Percentiles rank a stretch among this genome's conserved stretches.
Conservation (phyloP, 2,329 filamentous ascomycete species). For the Stenocarpella maydis region DNA sequence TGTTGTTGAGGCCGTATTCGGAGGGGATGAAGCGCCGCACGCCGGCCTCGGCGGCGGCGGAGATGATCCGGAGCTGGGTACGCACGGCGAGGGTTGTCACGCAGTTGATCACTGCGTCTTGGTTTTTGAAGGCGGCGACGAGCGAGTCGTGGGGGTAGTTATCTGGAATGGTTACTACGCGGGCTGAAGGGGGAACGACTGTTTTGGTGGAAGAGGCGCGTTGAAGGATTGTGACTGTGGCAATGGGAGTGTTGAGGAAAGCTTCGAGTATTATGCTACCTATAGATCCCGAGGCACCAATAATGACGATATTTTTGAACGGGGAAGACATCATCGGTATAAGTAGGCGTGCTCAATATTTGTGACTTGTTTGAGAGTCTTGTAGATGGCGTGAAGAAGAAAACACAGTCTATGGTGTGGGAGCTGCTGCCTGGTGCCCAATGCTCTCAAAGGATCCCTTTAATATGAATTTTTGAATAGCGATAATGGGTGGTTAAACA, state of each 20-base stretch:
- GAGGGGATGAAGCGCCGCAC: conserved; percentile 64
- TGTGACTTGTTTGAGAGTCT: not conserved
- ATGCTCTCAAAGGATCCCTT: not conserved
- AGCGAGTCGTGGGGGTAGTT: conserved; percentile 41
- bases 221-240: conserved; percentile 31
- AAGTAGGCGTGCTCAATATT: not conserved
- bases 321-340: not conserved
- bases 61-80: conserved; percentile 59
- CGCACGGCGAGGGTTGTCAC: conserved; percentile 46
- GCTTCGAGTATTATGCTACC: not conserved
- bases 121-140: conserved; percentile 39
- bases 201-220: conserved; percentile 41
- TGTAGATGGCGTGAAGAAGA: not conserved
- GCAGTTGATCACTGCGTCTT: conserved; percentile 51
- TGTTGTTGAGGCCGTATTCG: conserved; percentile 56
- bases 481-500: not conserved
- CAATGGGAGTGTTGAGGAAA: not conserved
- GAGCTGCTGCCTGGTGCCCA: not conserved
- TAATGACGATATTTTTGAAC: conserved; percentile 6
- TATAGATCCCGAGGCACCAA: not conserved
- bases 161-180: conserved; percentile 41
- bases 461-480: not conserved
- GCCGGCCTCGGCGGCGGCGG: conserved; percentile 62
- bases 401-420: not conserved
- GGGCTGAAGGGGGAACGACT: conserved; percentile 36